Conservation (phyloP, 2,329 filamentous ascomycete species). For the Trichoderma sp. region DNA sequence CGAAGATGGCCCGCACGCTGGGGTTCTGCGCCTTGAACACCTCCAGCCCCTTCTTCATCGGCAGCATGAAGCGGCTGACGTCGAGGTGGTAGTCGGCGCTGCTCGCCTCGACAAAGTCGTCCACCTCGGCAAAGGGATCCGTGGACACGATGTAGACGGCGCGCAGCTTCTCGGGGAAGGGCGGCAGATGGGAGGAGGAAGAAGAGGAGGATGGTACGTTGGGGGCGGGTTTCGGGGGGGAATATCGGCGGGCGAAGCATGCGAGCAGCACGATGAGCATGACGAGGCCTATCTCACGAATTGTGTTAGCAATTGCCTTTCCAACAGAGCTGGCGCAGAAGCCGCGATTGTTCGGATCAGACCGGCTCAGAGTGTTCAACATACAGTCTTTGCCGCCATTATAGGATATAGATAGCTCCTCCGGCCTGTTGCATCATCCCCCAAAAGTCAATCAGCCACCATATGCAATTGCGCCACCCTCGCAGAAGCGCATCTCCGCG, state of each 20-base stretch:
- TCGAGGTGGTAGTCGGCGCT: slow-evolving; percentile 72
- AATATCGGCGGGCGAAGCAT: slow-evolving; percentile 48
- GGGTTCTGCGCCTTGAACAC: slow-evolving; percentile 70
- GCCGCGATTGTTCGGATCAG: background rate
- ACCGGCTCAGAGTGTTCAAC: background rate
- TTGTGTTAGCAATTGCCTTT: background rate
- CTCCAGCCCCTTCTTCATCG: slow-evolving; percentile 81
- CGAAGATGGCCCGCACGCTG: slow-evolving; percentile 61
- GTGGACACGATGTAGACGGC: slow-evolving; percentile 86
- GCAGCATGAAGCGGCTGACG: slow-evolving; percentile 70
- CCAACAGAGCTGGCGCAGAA: no score
- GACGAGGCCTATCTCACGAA: slow-evolving; percentile 58
- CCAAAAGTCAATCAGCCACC: background rate
- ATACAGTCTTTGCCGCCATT: slow-evolving; percentile 95
- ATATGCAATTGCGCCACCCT: slow-evolving; percentile 21
- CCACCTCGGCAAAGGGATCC: slow-evolving; percentile 83
- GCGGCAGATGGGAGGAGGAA: slow-evolving; percentile 16
- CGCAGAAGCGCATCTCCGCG: no score
- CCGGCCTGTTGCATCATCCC: slow-evolving; percentile 54
- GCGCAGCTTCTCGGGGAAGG: slow-evolving; percentile 58
- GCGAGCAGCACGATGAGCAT: slow-evolving; percentile 85
- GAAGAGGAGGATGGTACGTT: background rate
- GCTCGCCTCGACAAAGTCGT: slow-evolving; percentile 75
- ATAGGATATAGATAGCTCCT: slow-evolving; percentile 86
- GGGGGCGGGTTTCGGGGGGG: slow-evolving; percentile 34